Evolutionary conservation across 75 land plant species (phyloP).

Genomic region (Selaginella tamariscina): DNA sequence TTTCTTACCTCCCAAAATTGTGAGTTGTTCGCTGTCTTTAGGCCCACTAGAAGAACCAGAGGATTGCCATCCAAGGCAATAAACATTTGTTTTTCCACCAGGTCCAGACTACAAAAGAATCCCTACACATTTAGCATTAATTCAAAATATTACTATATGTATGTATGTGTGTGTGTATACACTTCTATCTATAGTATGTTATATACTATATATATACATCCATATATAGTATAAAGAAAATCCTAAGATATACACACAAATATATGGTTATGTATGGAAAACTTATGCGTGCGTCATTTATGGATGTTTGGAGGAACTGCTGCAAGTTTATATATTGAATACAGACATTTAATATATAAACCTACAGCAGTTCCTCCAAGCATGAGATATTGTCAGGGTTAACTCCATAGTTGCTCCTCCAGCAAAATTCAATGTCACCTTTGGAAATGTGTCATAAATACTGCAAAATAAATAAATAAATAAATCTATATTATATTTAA

Average conservation of each 20-base stretch:
- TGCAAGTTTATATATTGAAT: background rate
- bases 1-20: slow-evolving; percentile 24
- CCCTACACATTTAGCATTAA: too few relatives aligned
- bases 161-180: background rate
- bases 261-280: too few relatives aligned
- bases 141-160: too few relatives aligned
- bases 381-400: slow-evolving; percentile 54
- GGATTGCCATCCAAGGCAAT: slow-evolving; percentile 23
- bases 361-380: slow-evolving; percentile 3
- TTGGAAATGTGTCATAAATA: slow-evolving; percentile 43
- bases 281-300: too few relatives aligned
- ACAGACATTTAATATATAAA: background rate
- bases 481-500: background rate
- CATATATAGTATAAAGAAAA: background rate
- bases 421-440: slow-evolving; percentile 48
- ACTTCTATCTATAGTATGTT: too few relatives aligned
- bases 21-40: background rate
- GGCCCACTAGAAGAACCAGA: slow-evolving; percentile 13
- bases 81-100: background rate
- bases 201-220: background rate
- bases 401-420: slow-evolving; percentile 60
- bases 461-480: slow-evolving; percentile 23
- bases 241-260: too few relatives aligned
- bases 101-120: background rate
- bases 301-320: background rate